phyloP scores from a whole-genome alignment of 495 filamentous ascomycete species.

The Penicillium riverlandense region DNA sequence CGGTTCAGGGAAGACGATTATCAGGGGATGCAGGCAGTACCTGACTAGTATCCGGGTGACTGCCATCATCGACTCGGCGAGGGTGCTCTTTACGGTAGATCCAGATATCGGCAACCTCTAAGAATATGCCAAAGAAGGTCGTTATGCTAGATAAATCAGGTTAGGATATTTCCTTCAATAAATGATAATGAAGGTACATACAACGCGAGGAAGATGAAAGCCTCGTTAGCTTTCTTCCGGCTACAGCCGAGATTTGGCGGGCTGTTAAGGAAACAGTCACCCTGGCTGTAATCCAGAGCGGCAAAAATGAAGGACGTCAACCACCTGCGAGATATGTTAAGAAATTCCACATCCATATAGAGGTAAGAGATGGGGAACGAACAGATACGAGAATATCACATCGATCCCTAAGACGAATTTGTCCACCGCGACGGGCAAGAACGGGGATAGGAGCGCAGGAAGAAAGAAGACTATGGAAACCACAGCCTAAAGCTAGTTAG shows the following conservation, averaged over 20 bases:
- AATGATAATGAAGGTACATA: slow-evolving; percentile 14
- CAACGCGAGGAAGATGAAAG: slow-evolving; percentile 45
- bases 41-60: too few relatives aligned
- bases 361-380: neutral
- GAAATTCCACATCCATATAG: too few relatives aligned
- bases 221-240: slow-evolving; percentile 28
- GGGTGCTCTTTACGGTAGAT: neutral
- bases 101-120: slow-evolving; percentile 36
- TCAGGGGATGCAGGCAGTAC: too few relatives aligned
- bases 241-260: slow-evolving; percentile 1
- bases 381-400: slow-evolving; percentile 43
- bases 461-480: slow-evolving; percentile 39
- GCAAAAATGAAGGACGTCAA: slow-evolving; percentile 41
- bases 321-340: slow-evolving; percentile 14
- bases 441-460: slow-evolving; percentile 30
- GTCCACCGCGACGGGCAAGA: slow-evolving; percentile 13
- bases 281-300: slow-evolving; percentile 29
- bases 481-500: slow-evolving; percentile 20
- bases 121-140: slow-evolving; percentile 28
- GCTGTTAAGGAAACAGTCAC: slow-evolving; percentile 8
- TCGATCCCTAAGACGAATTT: slow-evolving; percentile 32
- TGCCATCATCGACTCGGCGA: too few relatives aligned
- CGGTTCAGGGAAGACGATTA: too few relatives aligned
- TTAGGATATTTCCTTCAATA: neutral
- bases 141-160: slow-evolving; percentile 4